Evolutionary conservation across 2,329 filamentous ascomycete species (phyloP).

Genomic region (Trematosphaeria pertusa): DNA sequence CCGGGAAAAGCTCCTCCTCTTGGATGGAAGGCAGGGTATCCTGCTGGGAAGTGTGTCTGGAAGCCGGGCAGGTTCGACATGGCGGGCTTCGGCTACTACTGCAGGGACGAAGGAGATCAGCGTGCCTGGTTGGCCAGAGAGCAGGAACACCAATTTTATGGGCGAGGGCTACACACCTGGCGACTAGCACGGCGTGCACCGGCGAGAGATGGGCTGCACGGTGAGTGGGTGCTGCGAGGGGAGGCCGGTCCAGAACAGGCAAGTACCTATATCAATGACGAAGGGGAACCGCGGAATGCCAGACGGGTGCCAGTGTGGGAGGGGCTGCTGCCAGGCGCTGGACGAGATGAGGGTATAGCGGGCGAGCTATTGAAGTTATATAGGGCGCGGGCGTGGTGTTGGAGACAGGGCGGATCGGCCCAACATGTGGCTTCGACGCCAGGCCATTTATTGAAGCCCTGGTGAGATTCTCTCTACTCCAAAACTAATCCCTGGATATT

Average conservation of each 20-base stretch:
- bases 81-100: constrained; percentile 26
- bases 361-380: constrained; percentile 30
- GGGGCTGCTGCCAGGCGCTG: not conserved
- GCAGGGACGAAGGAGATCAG: constrained; percentile 36
- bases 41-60: constrained; percentile 40
- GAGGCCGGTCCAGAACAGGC: too few relatives aligned
- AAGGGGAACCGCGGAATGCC: constrained; percentile 2
- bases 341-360: constrained; percentile 1
- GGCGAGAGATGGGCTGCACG: not conserved
- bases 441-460: constrained; percentile 36
- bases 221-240: too few relatives aligned
- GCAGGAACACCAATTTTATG: constrained; percentile 25
- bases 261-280: constrained; percentile 8
- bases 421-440: constrained; percentile 40
- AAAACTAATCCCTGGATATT: constrained; percentile 7
- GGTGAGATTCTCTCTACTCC: constrained; percentile 13
- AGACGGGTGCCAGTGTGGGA: not conserved
- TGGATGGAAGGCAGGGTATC: constrained; percentile 39
- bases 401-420: constrained; percentile 10
- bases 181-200: constrained; percentile 1
- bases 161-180: constrained; percentile 29
- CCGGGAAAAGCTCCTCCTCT: constrained; percentile 36
- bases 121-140: constrained; percentile 25
- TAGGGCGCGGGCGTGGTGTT: constrained; percentile 21
- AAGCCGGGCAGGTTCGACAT: constrained; percentile 40